Evolutionary conservation across 1,284 basidiomycete genomes (phyloP), one percentile per base, ranked within the genome.

Genomic region (Ustilago esculenta): DNA sequence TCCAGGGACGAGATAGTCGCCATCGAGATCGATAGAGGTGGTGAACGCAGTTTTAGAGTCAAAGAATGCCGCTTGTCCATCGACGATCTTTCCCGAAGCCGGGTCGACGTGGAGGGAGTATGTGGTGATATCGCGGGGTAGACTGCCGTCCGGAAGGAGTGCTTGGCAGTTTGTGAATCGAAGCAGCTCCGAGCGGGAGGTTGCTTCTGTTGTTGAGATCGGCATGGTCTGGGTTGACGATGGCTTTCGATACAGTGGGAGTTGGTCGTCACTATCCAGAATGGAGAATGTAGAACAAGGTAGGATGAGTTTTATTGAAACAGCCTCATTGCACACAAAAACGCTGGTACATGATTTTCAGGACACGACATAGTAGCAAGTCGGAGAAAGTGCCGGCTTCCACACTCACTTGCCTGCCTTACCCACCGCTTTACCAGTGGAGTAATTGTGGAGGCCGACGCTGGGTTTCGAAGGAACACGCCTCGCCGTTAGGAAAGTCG

Each of bases 1-100:
- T 0, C 90, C 90, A 4, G 91, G 90, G 73, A 90, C 90, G 67
- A 23, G 54, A 10, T 41, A 43, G 40, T 70, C 56, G 12, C 67
- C 67, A 14, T 55, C 56, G 0, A 70, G 40, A 34, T 70, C 67
- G 43, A 70, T 60, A 5, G 50, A 51, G 0, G 39, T 4, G 6
- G 56, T 53, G 20, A 60, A 65, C 0, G 51, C 52, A 3, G 32
- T 12, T 1, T 34, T 21, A 5, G 33, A 11, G 30, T 57, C 55
- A 35, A 65, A 70, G 35, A 70, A 70, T 10, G 61, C 67, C 5
- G 33, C n/a, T 27, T 65, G 56, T 0, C 67, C 67, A 32, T 70
- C 67, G 24, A 70, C 42, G 37, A 70, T 70, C 11, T 37, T 42
- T 5, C 67, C 67, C 0, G 23, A 36, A 1, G 2, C 6, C 0